Evolutionary conservation across 2,329 filamentous ascomycete species (phyloP).

Genomic region (Dactylellina parvicollis): DNA sequence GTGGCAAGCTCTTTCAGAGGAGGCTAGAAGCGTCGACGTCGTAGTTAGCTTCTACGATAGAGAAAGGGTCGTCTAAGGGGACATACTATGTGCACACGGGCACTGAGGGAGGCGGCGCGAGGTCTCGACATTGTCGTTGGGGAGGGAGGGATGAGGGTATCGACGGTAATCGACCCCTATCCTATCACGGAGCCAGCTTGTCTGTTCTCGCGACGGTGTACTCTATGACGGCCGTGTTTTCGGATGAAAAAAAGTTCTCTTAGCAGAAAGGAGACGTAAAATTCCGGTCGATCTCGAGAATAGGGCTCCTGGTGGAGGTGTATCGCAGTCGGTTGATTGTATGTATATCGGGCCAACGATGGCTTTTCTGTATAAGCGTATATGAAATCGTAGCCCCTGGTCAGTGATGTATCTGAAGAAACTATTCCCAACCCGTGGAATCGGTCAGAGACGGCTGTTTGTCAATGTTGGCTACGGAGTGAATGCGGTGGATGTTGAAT

Average conservation of each 20-base stretch:
- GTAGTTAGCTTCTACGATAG: neutral
- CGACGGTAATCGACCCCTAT: conserved; percentile 52
- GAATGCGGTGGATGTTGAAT: too few relatives aligned
- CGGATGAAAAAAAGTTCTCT: neutral
- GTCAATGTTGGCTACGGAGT: neutral
- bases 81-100: conserved; percentile 25
- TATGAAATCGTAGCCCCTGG: too few relatives aligned
- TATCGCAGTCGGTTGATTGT: neutral
- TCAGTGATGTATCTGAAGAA: too few relatives aligned
- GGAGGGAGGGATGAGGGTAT: conserved; percentile 47
- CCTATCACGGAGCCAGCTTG: conserved; percentile 36
- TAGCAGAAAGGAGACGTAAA: neutral
- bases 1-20: conserved; percentile 39
- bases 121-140: conserved; percentile 35
- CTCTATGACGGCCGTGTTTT: neutral
- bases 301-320: neutral
- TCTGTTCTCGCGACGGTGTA: neutral
- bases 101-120: conserved; percentile 34
- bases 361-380: neutral
- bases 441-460: too few relatives aligned
- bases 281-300: neutral
- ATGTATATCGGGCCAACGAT: neutral
- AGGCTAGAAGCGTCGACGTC: conserved; percentile 5
- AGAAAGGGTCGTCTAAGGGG: neutral
- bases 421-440: too few relatives aligned